Evolutionary conservation across 805 yeast genomes (phyloP).

Genomic region (Myxozyma geophila): DNA sequence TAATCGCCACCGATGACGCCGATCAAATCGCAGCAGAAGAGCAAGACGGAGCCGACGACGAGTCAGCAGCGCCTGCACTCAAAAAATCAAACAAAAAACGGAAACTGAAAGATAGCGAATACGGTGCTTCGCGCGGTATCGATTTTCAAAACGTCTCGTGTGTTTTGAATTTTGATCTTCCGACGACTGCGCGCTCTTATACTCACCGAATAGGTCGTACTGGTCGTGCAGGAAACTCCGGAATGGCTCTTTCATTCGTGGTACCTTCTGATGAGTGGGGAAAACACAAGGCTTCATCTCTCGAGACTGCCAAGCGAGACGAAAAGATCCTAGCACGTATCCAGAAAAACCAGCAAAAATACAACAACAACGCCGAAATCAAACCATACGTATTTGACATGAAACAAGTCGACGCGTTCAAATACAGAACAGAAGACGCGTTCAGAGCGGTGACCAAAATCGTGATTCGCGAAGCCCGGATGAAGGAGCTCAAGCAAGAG

Average conservation of each 20-base stretch:
- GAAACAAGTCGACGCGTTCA: constrained; percentile 90
- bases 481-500: constrained; percentile 85
- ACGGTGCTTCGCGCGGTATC: constrained; percentile 95
- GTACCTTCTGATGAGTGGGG: constrained; percentile 84
- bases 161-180: constrained; percentile 92
- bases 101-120: constrained; percentile 64
- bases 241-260: constrained; percentile 92
- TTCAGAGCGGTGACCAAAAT: constrained; percentile 91
- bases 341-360: constrained; percentile 71
- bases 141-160: constrained; percentile 96
- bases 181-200: constrained; percentile 84
- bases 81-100: constrained; percentile 31
- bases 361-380: constrained; percentile 50
- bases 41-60: constrained; percentile 33
- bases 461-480: constrained; percentile 90
- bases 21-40: constrained; percentile 51
- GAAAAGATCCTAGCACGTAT: constrained; percentile 83
- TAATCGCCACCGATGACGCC: constrained; percentile 95
- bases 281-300: constrained; percentile 79
- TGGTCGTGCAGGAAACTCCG: constrained; percentile 95
- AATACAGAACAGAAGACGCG: constrained; percentile 96
- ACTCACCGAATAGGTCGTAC: constrained; percentile 96
- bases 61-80: constrained; percentile 16
- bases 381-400: constrained; percentile 90
- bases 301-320: constrained; percentile 74